Conservation (phyloP, 164 flowering plant species). For the Magnolia kwangsiensis region DNA sequence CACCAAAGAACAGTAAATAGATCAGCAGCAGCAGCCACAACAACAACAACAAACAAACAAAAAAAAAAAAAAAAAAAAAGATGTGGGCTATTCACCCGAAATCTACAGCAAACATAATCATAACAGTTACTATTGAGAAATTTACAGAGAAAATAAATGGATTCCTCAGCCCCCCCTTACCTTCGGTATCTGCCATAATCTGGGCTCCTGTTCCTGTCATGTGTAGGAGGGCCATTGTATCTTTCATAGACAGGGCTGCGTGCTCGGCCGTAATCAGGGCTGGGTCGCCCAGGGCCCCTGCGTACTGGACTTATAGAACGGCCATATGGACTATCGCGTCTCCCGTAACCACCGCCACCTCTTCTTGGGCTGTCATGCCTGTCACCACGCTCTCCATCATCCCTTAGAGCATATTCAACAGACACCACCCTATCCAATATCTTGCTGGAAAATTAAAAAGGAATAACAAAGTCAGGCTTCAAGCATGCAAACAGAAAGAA, state of each 20-base stretch:
- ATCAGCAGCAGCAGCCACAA: background rate
- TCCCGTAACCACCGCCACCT: constrained; percentile 22
- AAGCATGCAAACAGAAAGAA: too few species aligned
- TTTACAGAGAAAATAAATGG: background rate
- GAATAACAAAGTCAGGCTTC: too few species aligned
- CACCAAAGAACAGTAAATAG: background rate
- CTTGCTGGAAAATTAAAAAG: constrained; percentile 44
- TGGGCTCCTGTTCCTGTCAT: constrained; percentile 23
- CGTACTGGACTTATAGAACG: constrained; percentile 33
- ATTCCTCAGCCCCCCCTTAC: constrained; percentile 2
- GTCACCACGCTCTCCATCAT: constrained; percentile 71
- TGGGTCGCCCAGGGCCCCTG: constrained; percentile 22
- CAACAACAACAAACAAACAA: background rate
- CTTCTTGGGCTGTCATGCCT: constrained; percentile 60
- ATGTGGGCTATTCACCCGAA: too few species aligned
- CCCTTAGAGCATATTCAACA: constrained; percentile 90
- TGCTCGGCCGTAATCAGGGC: constrained; percentile 40
- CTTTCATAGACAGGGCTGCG: constrained; percentile 35
- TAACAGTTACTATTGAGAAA: background rate
- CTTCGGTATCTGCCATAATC: constrained; percentile 31
- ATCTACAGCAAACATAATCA: background rate
- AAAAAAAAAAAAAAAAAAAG: background rate
- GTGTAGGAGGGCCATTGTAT: constrained; percentile 24
- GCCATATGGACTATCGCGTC: constrained; percentile 27
- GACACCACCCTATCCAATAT: constrained; percentile 84